Conservation (phyloP, 805 yeast genomes). For the Metschnikowia cubensis region DNA sequence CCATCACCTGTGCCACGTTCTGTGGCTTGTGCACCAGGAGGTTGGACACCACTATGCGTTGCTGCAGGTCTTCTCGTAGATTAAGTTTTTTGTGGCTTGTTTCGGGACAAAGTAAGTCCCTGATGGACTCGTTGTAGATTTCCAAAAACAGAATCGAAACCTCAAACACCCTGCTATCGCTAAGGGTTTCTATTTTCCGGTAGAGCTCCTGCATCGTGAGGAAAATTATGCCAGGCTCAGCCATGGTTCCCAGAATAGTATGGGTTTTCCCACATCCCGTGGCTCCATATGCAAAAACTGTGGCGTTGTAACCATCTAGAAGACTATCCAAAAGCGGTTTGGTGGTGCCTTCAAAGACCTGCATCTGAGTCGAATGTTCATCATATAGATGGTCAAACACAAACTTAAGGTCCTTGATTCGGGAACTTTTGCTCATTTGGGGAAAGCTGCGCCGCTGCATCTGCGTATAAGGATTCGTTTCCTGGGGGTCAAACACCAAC, state of each 20-base stretch:
- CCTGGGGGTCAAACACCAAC: conserved; percentile 85
- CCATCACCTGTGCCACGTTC: conserved; percentile 72
- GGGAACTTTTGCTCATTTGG: conserved; percentile 33
- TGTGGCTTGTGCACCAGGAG: conserved; percentile 59
- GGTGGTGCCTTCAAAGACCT: conserved; percentile 65
- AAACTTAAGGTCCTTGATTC: conserved; percentile 71
- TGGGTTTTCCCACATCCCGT: conserved; percentile 98
- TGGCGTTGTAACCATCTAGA: conserved; percentile 82
- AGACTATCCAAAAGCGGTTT: conserved; percentile 69
- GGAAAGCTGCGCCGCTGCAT: conserved; percentile 47
- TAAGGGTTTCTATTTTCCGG: conserved; percentile 49
- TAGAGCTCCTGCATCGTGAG: conserved; percentile 76
- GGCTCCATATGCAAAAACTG: conserved; percentile 95
- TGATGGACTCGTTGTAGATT: conserved; percentile 85
- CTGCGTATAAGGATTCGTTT: conserved; percentile 53
- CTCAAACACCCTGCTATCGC: conserved; percentile 55
- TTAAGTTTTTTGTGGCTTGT: conserved; percentile 43
- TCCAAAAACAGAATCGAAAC: conserved; percentile 73
- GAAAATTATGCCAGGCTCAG: conserved; percentile 75
- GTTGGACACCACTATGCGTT: conserved; percentile 67
- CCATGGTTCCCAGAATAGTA: conserved; percentile 75
- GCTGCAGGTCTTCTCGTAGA: conserved; percentile 68
- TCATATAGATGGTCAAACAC: conserved; percentile 81
- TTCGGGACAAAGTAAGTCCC: conserved; percentile 69
- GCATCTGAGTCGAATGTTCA: conserved; percentile 56